Conservation (phyloP, 495 filamentous ascomycete species). For the Lophiostoma macrostomum region DNA sequence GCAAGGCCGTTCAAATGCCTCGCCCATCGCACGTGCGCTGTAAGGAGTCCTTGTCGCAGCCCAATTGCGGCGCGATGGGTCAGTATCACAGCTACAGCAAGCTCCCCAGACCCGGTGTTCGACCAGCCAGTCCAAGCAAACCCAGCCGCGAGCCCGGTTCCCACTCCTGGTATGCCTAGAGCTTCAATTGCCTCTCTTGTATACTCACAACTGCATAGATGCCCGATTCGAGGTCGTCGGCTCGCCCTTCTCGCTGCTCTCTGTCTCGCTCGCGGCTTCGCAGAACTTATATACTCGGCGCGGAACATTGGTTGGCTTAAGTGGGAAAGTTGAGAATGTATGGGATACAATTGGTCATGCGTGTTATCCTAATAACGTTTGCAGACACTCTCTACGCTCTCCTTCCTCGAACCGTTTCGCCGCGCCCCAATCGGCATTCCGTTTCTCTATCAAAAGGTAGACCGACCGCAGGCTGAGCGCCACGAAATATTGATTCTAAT, state of each 20-base stretch:
- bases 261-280: conserved; percentile 85
- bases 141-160: conserved; percentile 11
- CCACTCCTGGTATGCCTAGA: conserved; percentile 31
- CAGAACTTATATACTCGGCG: conserved; percentile 88
- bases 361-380: conserved; percentile 38
- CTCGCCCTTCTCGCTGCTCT: conserved; percentile 84
- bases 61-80: conserved; percentile 32
- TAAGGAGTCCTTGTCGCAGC: neutral
- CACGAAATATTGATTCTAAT: neutral
- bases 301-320: conserved; percentile 85
- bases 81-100: conserved; percentile 42
- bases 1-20: conserved; percentile 5
- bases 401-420: conserved; percentile 76
- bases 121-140: conserved; percentile 21
- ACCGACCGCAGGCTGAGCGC: neutral
- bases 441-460: conserved; percentile 83
- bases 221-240: conserved; percentile 91
- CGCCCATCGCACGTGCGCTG: neutral
- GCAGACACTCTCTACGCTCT: conserved; percentile 74
- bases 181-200: no score
- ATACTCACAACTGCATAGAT: no score
- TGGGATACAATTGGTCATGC: neutral
- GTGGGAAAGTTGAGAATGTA: conserved; percentile 88
- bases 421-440: conserved; percentile 77
- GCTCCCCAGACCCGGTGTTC: conserved; percentile 30